Evolutionary conservation across 1,139 yeast species (phyloP), one percentile per base, ranked within the genome.

Genomic region (Waltiozyma solani): DNA sequence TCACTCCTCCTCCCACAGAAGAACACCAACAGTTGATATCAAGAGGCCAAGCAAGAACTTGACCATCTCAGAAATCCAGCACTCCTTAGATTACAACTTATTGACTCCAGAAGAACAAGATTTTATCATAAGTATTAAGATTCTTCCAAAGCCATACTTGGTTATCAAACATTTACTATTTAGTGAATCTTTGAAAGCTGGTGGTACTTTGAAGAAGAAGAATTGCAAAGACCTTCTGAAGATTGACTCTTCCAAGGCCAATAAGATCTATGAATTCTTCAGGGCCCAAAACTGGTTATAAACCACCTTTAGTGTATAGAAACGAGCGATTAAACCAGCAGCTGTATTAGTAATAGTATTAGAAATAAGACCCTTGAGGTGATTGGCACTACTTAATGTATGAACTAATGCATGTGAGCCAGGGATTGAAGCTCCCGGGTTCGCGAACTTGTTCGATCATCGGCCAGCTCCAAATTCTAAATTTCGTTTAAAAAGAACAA

Each of bases 111-210:
- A 84, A 45, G 99, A 91, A 57, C 91, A 82, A 56, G 78, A 76
- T 43, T 62, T 93, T 34, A 93, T 98, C 62, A 71, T 89, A 5
- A 84, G 79, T 37, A 67, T 91, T 45, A 76, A 95, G 47, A 80
- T 93, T 12, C 63, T 83, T 44, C 98, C 99, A 12, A 91, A 91
- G 57, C 95, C 97, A 2, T 91, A 89, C 55, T 65, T 93, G 47
- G 95, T 95, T 3, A 85, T 91, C 47, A 91, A 91, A 56, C 95
- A 86, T 56, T 79, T 87, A n/a, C 62, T 91, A 42, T 86, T 91
- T 68, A 75, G 93, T 50, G 96, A 89, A 56, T 76, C 94, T 23
- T 66, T 89, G 31, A 77, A 85, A 48, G 80, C 84, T 34, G 94
- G 94, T 35, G 97, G 97, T 9, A 62, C 72, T 6, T 61, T 91